These are phyloP conservation scores for Daldinia bambusicola DNA, from an alignment of 495 filamentous ascomycete genomes.

Conservation along the genomic window DNA sequence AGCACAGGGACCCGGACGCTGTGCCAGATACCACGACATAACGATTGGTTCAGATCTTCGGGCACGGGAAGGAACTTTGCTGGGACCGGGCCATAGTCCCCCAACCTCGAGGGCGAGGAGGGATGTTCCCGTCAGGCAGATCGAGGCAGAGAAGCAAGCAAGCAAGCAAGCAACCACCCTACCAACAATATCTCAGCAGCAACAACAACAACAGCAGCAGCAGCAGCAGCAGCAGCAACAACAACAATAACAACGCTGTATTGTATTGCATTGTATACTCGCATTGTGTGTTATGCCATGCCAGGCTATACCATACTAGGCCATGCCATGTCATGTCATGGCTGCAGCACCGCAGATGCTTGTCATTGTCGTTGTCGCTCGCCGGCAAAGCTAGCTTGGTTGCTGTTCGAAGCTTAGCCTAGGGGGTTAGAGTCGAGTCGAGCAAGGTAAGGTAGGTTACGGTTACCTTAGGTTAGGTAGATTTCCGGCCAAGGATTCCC, in stretches of 20 bases:
- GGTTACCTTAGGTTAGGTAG: too few species aligned
- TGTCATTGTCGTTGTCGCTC: slow-evolving; percentile 37
- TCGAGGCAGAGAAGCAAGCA: neutral
- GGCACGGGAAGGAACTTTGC: slow-evolving; percentile 37
- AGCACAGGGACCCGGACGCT: slow-evolving; percentile 36
- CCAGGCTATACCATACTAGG: neutral
- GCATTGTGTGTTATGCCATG: neutral
- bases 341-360: slow-evolving; percentile 42
- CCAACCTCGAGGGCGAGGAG: slow-evolving; percentile 30
- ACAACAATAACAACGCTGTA: neutral
- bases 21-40: slow-evolving; percentile 46
- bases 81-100: slow-evolving; percentile 14
- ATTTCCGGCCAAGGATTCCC: slow-evolving; percentile 43
- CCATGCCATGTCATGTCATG: slow-evolving; percentile 4
- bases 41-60: slow-evolving; percentile 46
- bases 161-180: slow-evolving; percentile 34
- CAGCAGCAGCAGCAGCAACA: too few species aligned
- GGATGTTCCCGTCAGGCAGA: slow-evolving; percentile 38
- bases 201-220: too few species aligned
- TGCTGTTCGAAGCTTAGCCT: slow-evolving; percentile 42
- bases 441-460: too few species aligned
- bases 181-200: too few species aligned
- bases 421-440: slow-evolving; percentile 25
- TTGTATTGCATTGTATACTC: neutral
- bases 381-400: slow-evolving; percentile 38